Base-by-base conservation (phyloP, 306 rosid genomes). In the Vachellia collinsii region DNA sequence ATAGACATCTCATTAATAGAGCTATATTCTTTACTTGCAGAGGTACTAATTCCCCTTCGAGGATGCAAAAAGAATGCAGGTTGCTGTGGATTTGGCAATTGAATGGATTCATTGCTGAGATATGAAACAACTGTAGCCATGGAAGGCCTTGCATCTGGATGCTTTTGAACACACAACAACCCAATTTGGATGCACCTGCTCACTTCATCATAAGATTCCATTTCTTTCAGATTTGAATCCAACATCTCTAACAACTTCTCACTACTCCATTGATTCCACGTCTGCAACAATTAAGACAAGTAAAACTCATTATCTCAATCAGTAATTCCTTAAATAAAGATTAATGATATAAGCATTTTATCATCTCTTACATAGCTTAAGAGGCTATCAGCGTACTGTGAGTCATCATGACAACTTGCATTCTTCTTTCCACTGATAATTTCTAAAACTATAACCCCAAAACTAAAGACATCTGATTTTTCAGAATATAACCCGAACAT, bases 121-220 rank as follows among this genome's bases (percentile, higher is more conserved):
- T 56, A 75, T 66, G 80, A 12, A 64, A 82, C 83, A 16, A 87
- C 70, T 3, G 50, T 68, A 4, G 8, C 36, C 73, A 68, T n/a
- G 36, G 73, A 20, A 68, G 73, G 73, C 13, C 73, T 68, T 8
- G 73, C 36, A 6, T 19, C 81, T 36, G 79, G 77, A 75, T 80
- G 64, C 72, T 81, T 84, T 23, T 87, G 82, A 76, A 75, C 85
- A 69, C 89, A 85, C 19, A 87, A 63, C 14, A 89, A 69, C 6
- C 88, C 90, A 7, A 89, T 81, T 1, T 87, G 83, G 10, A 87
- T 79, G 64, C 90, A 87, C 74, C 85, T 81, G 1, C 48, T 72
- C 17, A 87, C 80, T 87, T 87, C 86, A 20, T 8, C 25, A 16
- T 63, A 62, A 0, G 73, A 68, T 19, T 14, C 77, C 50, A 78